Evolutionary conservation across 2,329 filamentous ascomycete genomes (phyloP).

Genomic region (Tolypocladium sp.): DNA sequence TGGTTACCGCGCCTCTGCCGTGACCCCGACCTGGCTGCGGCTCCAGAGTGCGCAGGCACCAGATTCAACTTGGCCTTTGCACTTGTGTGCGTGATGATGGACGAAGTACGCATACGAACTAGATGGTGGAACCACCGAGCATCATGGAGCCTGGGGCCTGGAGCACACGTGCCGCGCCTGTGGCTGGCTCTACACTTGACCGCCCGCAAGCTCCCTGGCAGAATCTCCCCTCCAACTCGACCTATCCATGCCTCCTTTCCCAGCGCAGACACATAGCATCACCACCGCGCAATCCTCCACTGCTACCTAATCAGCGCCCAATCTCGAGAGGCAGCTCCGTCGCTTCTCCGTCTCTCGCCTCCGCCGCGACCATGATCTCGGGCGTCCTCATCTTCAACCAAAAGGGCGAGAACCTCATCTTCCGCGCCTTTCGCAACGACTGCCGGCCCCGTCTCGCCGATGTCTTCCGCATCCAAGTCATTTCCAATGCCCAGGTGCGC

Average conservation of each 20-base stretch:
- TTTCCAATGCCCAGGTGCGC: slow-evolving; percentile 94
- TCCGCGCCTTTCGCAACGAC: slow-evolving; percentile 97
- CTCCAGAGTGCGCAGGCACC: no score
- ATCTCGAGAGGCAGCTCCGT: not conserved
- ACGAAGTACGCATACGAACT: no score
- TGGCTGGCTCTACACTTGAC: not conserved
- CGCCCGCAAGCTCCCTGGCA: slow-evolving; percentile 2
- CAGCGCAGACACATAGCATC: no score
- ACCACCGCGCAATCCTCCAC: not conserved
- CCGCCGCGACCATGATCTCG: slow-evolving; percentile 67
- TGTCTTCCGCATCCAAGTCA: slow-evolving; percentile 99
- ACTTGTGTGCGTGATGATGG: no score
- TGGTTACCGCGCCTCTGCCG: no score
- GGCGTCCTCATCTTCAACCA: slow-evolving; percentile 98
- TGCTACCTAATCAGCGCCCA: not conserved
- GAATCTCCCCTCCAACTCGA: no score
- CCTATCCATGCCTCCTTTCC: not conserved
- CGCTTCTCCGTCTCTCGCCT: not conserved
- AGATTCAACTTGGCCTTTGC: no score
- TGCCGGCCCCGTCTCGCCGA: slow-evolving; percentile 95
- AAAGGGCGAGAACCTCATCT: slow-evolving; percentile 99
- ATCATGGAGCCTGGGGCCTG: no score
- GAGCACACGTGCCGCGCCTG: not conserved
- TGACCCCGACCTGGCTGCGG: no score
- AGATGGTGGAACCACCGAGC: no score